Conservation (phyloP, 345 rosid species). For the Euphorbia lathyris region DNA sequence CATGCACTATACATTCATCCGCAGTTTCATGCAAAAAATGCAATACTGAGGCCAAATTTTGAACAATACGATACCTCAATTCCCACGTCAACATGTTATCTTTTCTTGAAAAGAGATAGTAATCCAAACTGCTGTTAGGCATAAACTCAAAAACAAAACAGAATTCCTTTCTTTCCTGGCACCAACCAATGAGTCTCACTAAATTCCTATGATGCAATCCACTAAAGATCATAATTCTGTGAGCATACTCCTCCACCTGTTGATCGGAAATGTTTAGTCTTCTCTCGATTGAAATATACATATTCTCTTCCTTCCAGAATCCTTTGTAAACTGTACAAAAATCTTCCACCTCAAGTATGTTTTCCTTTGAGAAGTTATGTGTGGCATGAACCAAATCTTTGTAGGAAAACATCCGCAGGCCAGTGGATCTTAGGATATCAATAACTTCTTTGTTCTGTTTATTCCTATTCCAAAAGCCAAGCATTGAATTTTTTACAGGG, state of each 20-base stretch:
- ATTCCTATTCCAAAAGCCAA: neutral
- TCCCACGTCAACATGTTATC: slow-evolving; percentile 17
- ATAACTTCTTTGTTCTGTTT: neutral
- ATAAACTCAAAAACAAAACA: slow-evolving; percentile 31
- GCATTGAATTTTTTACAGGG: neutral
- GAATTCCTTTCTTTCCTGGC: slow-evolving; percentile 24
- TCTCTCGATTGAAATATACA: slow-evolving; percentile 15
- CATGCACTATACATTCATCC: slow-evolving; percentile 23
- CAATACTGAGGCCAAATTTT: slow-evolving; percentile 26
- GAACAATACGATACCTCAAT: slow-evolving; percentile 13
- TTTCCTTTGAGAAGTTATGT: neutral
- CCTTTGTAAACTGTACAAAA: neutral
- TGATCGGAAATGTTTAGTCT: neutral
- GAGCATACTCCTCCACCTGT: slow-evolving; percentile 22
- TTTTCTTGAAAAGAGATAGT: slow-evolving; percentile 12
- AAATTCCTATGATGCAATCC: slow-evolving; percentile 33
- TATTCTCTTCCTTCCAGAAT: neutral
- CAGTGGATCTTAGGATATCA: neutral
- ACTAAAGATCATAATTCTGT: slow-evolving; percentile 30
- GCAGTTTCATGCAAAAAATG: slow-evolving; percentile 33
- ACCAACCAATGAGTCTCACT: slow-evolving; percentile 37
- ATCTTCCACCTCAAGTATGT: neutral
- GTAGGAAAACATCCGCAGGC: neutral
- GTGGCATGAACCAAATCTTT: neutral
- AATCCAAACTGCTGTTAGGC: slow-evolving; percentile 32